Percentiles rank a stretch among this genome's conserved stretches.
Conservation (phyloP, 192 early-diverging fungal species). For the Irineochytrium annulatum region DNA sequence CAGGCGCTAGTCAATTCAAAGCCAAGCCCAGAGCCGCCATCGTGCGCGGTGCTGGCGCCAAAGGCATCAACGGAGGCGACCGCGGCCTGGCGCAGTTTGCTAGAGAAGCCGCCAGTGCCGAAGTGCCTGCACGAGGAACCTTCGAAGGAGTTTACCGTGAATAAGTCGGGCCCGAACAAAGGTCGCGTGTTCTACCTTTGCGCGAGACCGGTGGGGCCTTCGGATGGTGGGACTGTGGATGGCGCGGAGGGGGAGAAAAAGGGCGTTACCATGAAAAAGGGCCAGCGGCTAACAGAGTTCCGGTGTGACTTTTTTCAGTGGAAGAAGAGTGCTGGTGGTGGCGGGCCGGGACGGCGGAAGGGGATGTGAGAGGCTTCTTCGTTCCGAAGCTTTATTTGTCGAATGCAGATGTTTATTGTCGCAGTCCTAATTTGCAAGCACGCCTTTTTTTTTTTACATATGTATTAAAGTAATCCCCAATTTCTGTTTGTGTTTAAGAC, state of each 20-base stretch:
- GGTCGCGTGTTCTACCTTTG: conserved; percentile 67
- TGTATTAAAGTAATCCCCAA: too few relatives aligned
- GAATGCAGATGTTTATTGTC: too few relatives aligned
- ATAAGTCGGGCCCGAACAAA: conserved; percentile 68
- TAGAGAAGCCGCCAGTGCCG: conserved; percentile 45
- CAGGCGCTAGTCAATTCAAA: background rate
- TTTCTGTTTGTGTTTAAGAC: background rate
- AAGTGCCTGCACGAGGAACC: conserved; percentile 62
- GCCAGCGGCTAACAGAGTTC: conserved; percentile 23
- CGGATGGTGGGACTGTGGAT: conserved; percentile 5
- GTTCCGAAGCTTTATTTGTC: too few relatives aligned
- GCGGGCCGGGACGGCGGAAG: too few relatives aligned
- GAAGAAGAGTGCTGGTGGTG: conserved; percentile 27
- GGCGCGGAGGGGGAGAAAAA: conserved; percentile 2
- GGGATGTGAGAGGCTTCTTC: too few relatives aligned
- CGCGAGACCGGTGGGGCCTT: conserved; percentile 44
- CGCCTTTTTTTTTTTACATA: too few relatives aligned
- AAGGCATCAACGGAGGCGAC: conserved; percentile 27
- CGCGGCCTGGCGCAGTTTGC: conserved; percentile 55
- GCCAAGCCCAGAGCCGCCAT: too few relatives aligned
- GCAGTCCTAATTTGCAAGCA: too few relatives aligned
- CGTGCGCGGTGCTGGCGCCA: too few relatives aligned
- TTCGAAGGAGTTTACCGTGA: conserved; percentile 61
- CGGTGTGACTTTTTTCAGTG: conserved; percentile 46
- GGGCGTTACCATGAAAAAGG: conserved; percentile 11